Conservation (phyloP, 2,329 filamentous ascomycete species). For the Allantophomopsis lycopodina region DNA sequence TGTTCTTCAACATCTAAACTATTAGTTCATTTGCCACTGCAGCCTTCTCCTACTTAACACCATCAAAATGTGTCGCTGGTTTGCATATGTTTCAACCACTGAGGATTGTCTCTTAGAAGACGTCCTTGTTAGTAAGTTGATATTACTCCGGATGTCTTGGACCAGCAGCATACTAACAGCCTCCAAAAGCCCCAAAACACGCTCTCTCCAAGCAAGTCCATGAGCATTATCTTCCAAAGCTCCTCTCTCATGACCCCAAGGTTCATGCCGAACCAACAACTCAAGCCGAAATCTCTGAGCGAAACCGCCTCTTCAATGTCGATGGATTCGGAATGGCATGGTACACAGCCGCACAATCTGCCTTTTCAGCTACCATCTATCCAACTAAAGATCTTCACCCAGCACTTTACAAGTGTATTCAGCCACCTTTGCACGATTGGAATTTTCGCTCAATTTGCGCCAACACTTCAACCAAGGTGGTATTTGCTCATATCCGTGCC, state of each 20-base stretch:
- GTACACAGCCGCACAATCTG: slow-evolving; percentile 30
- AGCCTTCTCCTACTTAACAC: neutral
- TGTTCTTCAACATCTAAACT: too few species aligned
- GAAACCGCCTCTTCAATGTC: slow-evolving; percentile 38
- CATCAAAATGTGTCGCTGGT: slow-evolving; percentile 33
- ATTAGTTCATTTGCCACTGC: too few species aligned
- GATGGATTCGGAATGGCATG: slow-evolving; percentile 40
- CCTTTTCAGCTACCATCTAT: slow-evolving; percentile 12
- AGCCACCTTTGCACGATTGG: slow-evolving; percentile 34
- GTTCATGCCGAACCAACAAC: slow-evolving; percentile 19
- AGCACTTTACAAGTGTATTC: slow-evolving; percentile 35
- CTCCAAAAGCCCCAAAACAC: slow-evolving; percentile 19
- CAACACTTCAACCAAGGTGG: slow-evolving; percentile 33
- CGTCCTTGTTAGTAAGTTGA: slow-evolving; percentile 27
- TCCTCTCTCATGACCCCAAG: slow-evolving; percentile 29
- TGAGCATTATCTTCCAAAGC: slow-evolving; percentile 36
- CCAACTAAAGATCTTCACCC: slow-evolving; percentile 24
- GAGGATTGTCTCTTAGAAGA: slow-evolving; percentile 40
- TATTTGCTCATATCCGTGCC: slow-evolving; percentile 38
- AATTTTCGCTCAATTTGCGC: slow-evolving; percentile 36
- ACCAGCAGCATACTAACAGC: neutral
- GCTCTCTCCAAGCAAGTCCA: slow-evolving; percentile 29
- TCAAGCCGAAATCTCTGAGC: slow-evolving; percentile 28
- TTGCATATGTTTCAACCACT: slow-evolving; percentile 35
- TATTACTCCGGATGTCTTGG: slow-evolving; percentile 6